Evolutionary conservation across 768 basidiomycete species (phyloP), one percentile per base, ranked within the genome.

Genomic region (Leccinum longicurvipes): DNA sequence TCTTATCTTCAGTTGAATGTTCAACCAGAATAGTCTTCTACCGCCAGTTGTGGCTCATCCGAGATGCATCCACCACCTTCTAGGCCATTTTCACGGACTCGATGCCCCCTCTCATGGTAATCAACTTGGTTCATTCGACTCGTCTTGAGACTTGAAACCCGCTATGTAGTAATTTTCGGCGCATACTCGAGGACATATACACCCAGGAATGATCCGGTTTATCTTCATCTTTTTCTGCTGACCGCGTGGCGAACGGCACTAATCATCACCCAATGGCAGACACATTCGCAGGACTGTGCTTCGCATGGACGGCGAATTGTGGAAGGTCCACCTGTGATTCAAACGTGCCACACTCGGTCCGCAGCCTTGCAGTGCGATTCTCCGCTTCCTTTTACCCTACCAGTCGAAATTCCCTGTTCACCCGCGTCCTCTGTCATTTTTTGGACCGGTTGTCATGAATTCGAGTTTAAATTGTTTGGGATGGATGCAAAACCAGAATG

Each of bases 401-500:
- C 34, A 34, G 9, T 27, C 41, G 21, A 31, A 15, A 10, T 28
- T 25, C 15, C 48, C 23, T 17, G 15, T 58, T 25, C 0, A 23
- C 31, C 27, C 24, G 23, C 42, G 8, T 28, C 25, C 10, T 21
- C 15, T 2, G 6, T 34, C 24, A 17, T 36, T 21, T 12, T 24
- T 39, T 4, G 6, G 6, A 29, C 53, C 3, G 3, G 29, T 42
- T 8, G 47, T 47, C 6, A 66, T 64, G 61, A 21, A 51, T 39
- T 19, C 60, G 12, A 51, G 52, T 24, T 8, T 24, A 15, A 60
- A 51, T 25, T 69, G 69, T 36, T 11, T 44, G 0, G 6, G 10
- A 7, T 47, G 42, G 57, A 60, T 61, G 63, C 11, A 21, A 4
- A 69, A 45, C 46, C 55, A 61, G 31, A 7, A 32, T 0, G 51